Evolutionary conservation across 2,329 filamentous ascomycete genomes (phyloP), one percentile per base, ranked within the genome.

Genomic region (Decorospora gaudefroyi): DNA sequence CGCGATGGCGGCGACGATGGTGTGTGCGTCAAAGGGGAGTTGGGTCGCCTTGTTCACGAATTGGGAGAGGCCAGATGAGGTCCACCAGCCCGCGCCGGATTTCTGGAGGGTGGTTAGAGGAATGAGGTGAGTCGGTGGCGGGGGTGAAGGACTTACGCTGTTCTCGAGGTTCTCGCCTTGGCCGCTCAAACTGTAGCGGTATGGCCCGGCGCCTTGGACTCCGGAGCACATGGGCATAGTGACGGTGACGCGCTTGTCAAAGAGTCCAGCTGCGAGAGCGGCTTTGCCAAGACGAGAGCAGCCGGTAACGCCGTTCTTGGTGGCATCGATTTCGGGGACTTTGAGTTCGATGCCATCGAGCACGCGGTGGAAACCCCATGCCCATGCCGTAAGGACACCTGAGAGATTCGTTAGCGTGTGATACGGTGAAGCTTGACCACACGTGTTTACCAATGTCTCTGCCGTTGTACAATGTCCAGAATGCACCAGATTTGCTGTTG

Each of bases 381-480:
- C 65, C 67, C 67, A 69, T 10, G 67, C 63, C n/a, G 60, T 63
- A 2, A 69, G 50, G 12, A 62, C 62, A 12, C 66, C 65, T 74
- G 16, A 1, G 7, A 15, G 4, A 3, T 1, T 8, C 4, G 7
- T 21, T 15, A 30, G 23, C 4, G 13, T 33, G n/a, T 8, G 19
- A 10, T 13, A n/a, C n/a, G 4, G 2, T 11, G 6, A 3, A 11
- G 15, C n/a, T 2, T 6, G 2, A 10, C n/a, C 11, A n/a, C n/a
- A 21, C 59, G n/a, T 3, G 11, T 16, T 39, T 55, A 76, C 74
- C 76, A 36, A 78, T 76, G 47, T 78, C 76, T 46, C 66, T 63
- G 9, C 76, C 76, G 38, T 72, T 75, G 47, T 78, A 78, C 21
- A 78, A 49, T 11, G 73, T 70, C 74, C 75, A 79, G 42, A 78